Evolutionary conservation across 768 basidiomycete genomes (phyloP), one percentile per base, ranked within the genome.

Genomic region (Xerocomellus chrysenteron): DNA sequence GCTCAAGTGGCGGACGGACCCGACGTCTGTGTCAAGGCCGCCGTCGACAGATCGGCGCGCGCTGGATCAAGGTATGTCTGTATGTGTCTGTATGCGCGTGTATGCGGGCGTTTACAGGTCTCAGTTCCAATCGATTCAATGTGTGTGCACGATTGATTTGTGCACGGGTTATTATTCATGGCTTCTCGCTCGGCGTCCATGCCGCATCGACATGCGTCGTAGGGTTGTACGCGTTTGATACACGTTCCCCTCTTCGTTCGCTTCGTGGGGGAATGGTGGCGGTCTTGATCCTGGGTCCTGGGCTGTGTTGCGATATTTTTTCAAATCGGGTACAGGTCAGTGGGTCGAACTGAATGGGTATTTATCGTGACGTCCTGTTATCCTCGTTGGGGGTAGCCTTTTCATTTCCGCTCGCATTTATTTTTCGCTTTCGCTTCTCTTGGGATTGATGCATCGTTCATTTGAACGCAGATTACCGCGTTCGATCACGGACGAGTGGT

Each of bases 11-110:
- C 78, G 1, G 84, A 87, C 58, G 86, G 85, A 1, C 69, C 76
- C 24, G 80, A 78, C 33, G 82, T 75, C 35, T 84, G 85, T 61
- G 65, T 80, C 40, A 76, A 75, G 56, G 84, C 79, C 13, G 82
- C 85, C 6, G 85, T 28, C 76, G 75, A 55, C 86, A 87, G 59
- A 77, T 87, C 52, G 85, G 85, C 32, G 80, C 85, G 5, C 86
- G 87, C 68, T 85, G 81, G 82, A 83, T 88, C 60, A 86, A 87
- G 78, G 81, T 82, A 56, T 24, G 65, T 61, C 5, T 36, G 14
- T 16, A 10, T 19, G 33, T 33, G 32, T 4, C 21, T 53, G 54
- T 54, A 5, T 60, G 51, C 30, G 24, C 7, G 3, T 65, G 55
- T 58, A 28, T 57, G 35, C 9, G 2, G 8, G 10, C 39, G 8